Evolutionary conservation across 2,329 filamentous ascomycete genomes (phyloP), one percentile per base, ranked within the genome.

Genomic region (Alternaria sp.): DNA sequence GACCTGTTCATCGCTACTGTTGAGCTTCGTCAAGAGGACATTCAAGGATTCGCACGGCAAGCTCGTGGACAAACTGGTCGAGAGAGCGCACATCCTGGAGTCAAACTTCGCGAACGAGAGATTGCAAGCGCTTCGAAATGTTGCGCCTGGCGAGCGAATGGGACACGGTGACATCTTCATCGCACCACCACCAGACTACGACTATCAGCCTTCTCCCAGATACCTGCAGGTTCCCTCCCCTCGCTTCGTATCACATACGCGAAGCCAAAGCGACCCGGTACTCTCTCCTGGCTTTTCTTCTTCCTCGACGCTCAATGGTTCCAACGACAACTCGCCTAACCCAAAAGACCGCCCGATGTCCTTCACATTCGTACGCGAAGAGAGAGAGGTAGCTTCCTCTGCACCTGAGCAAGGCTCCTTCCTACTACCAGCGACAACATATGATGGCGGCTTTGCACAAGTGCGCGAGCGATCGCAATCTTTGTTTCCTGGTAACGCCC

Each of bases 11-110:
- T 82, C 93, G 61, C 83, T 96, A 66, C 87, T 96, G 82, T 85
- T 89, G 0, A 81, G 83, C 8, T 96, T 96, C 73, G 91, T 97
- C 62, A 94, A 92, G 83, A 91, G 89, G 81, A 96, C 92, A 13
- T 85, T 96, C 49, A 91, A 91, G 72, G 92, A 91, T 73, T 88
- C 91, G 0, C 93, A 96, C 73, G 85, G 84, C 10, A 83, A 86
- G 3, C 84, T 97, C 5, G 91, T 95, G 3, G 88, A 90, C 43
- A 76, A 79, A 26, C 63, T 80, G 10, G 74, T 81, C 2, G 79
- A 79, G 59, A 75, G 75, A 57, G 77, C 77, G 28, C 77, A 79
- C 49, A 65, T 77, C n/a, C 61, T 77, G 15, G 77, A 80, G 57
- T 71, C 74, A 6, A 73, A 73, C 21, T 63, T 73, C 3, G 77